phyloP scores from a whole-genome alignment of 805 yeast genomes.

The Metschnikowia hibisci region DNA sequence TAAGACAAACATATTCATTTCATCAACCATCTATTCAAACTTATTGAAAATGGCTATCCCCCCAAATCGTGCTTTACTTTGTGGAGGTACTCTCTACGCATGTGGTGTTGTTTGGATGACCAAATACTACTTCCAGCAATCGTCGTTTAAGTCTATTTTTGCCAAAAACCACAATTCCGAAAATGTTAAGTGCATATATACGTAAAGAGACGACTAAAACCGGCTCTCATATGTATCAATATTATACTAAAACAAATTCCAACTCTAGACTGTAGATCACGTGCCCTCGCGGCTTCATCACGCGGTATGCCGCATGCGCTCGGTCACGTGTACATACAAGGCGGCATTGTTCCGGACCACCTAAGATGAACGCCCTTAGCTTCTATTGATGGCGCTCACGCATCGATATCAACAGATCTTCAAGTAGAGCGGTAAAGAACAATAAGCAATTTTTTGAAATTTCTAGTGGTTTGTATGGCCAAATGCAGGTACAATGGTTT shows the following conservation, averaged over 20 bases:
- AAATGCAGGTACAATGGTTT: too few relatives aligned
- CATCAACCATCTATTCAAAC: background rate
- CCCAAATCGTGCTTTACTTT: slow-evolving; percentile 24
- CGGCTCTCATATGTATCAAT: too few relatives aligned
- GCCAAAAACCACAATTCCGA: slow-evolving; percentile 26
- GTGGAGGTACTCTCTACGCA: slow-evolving; percentile 33
- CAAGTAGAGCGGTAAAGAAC: too few relatives aligned
- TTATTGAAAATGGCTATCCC: slow-evolving; percentile 5
- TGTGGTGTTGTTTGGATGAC: slow-evolving; percentile 32
- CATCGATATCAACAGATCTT: too few relatives aligned
- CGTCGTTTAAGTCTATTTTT: slow-evolving; percentile 28
- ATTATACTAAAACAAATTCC: too few relatives aligned
- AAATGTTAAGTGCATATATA: slow-evolving; percentile 23
- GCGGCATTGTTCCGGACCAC: too few relatives aligned
- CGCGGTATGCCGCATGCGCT: too few relatives aligned
- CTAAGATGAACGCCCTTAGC: too few relatives aligned
- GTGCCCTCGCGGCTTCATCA: background rate
- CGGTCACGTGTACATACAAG: too few relatives aligned
- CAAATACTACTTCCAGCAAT: slow-evolving; percentile 27
- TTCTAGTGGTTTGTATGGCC: too few relatives aligned
- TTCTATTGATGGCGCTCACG: too few relatives aligned
- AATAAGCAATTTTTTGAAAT: too few relatives aligned
- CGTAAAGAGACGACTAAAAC: background rate
- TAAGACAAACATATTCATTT: background rate
- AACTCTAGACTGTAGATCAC: background rate